Percentiles rank a stretch among this genome's conserved stretches.
These are phyloP conservation scores for Emergomyces orientalis DNA, from an alignment of 2,329 filamentous ascomycete genomes.

Conservation along the genomic window DNA sequence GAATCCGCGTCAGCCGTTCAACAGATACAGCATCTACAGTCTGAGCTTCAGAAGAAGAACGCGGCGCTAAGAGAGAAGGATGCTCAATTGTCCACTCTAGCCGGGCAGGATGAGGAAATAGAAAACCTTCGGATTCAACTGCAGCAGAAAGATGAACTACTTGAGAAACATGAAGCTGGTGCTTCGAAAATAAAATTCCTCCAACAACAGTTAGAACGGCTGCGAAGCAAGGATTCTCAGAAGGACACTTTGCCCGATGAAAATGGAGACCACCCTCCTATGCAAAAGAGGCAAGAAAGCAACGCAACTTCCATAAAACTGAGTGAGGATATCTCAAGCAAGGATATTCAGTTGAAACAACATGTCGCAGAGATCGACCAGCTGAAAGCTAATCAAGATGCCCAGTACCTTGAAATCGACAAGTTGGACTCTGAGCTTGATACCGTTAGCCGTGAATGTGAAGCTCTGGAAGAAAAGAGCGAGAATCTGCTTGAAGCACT, in stretches of 20 bases:
- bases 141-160: slow-evolving; percentile 9
- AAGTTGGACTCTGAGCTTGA: slow-evolving; percentile 29
- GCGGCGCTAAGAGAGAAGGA: slow-evolving; percentile 23
- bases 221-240: slow-evolving; percentile 4
- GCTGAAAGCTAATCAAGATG: slow-evolving; percentile 28
- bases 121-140: slow-evolving; percentile 9
- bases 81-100: background rate
- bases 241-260: background rate
- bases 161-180: slow-evolving; percentile 14
- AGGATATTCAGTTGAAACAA: slow-evolving; percentile 28
- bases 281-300: background rate
- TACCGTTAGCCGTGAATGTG: slow-evolving; percentile 26
- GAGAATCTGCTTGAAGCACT: slow-evolving; percentile 28
- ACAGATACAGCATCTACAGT: slow-evolving; percentile 32
- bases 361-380: slow-evolving; percentile 31
- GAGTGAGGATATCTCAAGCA: slow-evolving; percentile 24
- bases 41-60: slow-evolving; percentile 29
- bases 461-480: slow-evolving; percentile 28
- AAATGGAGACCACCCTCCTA: background rate
- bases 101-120: slow-evolving; percentile 9
- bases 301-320: background rate
- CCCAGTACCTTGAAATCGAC: slow-evolving; percentile 28
- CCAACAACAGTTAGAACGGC: slow-evolving; percentile 14
- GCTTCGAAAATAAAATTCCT: slow-evolving; percentile 17
- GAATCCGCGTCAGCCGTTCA: slow-evolving; percentile 31